Conservation (phyloP, 2,329 filamentous ascomycete species). For the Cercospora sp. region DNA sequence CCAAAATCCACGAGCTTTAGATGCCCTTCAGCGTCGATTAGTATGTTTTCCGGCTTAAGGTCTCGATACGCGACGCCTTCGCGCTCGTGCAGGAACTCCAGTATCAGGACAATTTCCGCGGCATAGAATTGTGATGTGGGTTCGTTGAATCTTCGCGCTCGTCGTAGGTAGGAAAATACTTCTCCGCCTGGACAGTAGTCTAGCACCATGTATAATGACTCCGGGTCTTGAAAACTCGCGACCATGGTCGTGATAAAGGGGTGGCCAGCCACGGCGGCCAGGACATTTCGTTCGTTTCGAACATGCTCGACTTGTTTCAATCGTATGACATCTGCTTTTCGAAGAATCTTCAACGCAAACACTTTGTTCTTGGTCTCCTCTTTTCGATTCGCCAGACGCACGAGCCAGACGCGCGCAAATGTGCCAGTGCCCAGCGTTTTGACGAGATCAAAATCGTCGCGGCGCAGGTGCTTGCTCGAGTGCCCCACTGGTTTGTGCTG, state of each 20-base stretch:
- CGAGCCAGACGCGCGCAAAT: constrained; percentile 80
- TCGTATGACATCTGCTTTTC: constrained; percentile 68
- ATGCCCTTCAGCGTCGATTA: constrained; percentile 75
- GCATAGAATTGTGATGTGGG: constrained; percentile 77
- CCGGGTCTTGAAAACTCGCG: constrained; percentile 75
- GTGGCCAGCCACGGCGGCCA: constrained; percentile 74
- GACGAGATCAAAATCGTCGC: constrained; percentile 68
- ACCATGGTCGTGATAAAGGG: constrained; percentile 80
- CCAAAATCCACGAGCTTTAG: constrained; percentile 84
- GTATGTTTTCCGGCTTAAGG: constrained; percentile 78
- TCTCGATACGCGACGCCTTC: constrained; percentile 80
- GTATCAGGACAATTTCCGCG: constrained; percentile 77
- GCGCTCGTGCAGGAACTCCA: constrained; percentile 77
- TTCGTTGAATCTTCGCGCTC: constrained; percentile 77
- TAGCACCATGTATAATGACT: constrained; percentile 79
- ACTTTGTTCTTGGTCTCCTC: constrained; percentile 54
- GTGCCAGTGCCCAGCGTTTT: constrained; percentile 75
- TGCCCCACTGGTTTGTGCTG: constrained; percentile 50
- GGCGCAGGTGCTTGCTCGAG: constrained; percentile 48
- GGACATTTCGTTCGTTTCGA: constrained; percentile 75
- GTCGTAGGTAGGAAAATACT: constrained; percentile 78
- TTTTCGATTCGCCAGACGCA: constrained; percentile 58
- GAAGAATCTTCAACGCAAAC: constrained; percentile 79
- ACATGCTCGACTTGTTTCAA: constrained; percentile 87
- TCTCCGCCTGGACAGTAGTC: constrained; percentile 83